Conservation (phyloP, 2,329 filamentous ascomycete genomes). For the Fusarium sp. region DNA sequence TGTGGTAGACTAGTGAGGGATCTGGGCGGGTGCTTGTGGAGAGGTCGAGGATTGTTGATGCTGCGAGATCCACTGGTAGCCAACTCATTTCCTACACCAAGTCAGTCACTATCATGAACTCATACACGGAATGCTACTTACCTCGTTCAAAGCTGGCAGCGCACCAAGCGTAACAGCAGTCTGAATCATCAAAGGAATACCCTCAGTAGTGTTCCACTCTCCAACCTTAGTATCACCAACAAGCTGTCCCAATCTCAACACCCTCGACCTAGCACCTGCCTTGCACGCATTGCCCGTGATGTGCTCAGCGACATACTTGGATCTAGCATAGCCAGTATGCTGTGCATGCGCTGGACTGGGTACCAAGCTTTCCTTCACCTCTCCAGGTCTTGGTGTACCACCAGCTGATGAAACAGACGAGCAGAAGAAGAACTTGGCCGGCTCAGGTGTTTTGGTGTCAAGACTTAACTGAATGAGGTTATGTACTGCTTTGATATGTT, state of each 20-base stretch:
- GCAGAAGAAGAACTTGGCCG: constrained; percentile 59
- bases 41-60: constrained; percentile 31
- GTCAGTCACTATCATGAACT: too few species aligned
- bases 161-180: constrained; percentile 58
- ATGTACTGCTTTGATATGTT: constrained; percentile 58
- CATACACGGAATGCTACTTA: background rate
- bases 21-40: constrained; percentile 4
- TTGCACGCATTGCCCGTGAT: constrained; percentile 51
- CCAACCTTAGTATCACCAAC: constrained; percentile 59
- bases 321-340: constrained; percentile 57
- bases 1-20: constrained; percentile 29
- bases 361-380: constrained; percentile 51
- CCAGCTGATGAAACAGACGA: constrained; percentile 56
- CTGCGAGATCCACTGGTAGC: constrained; percentile 36
- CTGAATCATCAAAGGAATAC: constrained; percentile 64
- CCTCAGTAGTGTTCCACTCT: constrained; percentile 63
- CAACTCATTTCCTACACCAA: constrained; percentile 39
- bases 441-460: background rate
- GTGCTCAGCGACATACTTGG: constrained; percentile 55
- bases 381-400: constrained; percentile 47
- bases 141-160: constrained; percentile 59
- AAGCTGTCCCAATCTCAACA: constrained; percentile 63
- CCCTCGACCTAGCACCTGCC: constrained; percentile 43
- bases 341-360: constrained; percentile 53
- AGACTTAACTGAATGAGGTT: constrained; percentile 58